phyloP scores from a whole-genome alignment of 768 basidiomycete genomes.

The Phanerochaete carnosa region DNA sequence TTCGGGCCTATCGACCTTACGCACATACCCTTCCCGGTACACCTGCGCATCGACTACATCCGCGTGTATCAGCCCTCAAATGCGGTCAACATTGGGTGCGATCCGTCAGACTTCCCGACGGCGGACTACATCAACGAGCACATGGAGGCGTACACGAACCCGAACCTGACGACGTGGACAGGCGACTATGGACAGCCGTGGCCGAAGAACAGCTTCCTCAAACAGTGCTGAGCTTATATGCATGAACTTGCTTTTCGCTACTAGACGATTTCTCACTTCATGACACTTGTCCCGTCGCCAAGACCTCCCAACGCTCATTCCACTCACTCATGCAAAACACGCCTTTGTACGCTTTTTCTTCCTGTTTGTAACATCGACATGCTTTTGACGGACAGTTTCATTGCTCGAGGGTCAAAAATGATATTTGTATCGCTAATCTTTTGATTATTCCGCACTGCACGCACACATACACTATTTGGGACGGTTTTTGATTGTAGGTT shows the following conservation, averaged over 20 bases:
- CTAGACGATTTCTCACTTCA: background rate
- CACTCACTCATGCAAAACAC: background rate
- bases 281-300: too few species aligned
- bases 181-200: slow-evolving; percentile 60
- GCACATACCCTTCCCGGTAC: slow-evolving; percentile 64
- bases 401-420: background rate
- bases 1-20: slow-evolving; percentile 75
- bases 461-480: background rate
- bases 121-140: slow-evolving; percentile 71
- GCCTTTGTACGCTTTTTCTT: background rate
- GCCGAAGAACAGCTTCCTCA: slow-evolving; percentile 65
- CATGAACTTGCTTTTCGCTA: background rate
- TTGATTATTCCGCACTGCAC: background rate
- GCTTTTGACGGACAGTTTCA: background rate
- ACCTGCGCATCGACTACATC: slow-evolving; percentile 83
- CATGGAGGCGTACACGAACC: slow-evolving; percentile 76
- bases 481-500: too few species aligned
- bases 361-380: background rate
- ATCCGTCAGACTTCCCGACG: slow-evolving; percentile 78
- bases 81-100: slow-evolving; percentile 78
- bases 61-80: slow-evolving; percentile 83
- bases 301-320: too few species aligned
- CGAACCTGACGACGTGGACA: slow-evolving; percentile 76
- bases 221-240: slow-evolving; percentile 43
- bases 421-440: background rate